Evolutionary conservation across 148 eudicot genomes (phyloP).

Genomic region (Chenopodium formosanum): DNA sequence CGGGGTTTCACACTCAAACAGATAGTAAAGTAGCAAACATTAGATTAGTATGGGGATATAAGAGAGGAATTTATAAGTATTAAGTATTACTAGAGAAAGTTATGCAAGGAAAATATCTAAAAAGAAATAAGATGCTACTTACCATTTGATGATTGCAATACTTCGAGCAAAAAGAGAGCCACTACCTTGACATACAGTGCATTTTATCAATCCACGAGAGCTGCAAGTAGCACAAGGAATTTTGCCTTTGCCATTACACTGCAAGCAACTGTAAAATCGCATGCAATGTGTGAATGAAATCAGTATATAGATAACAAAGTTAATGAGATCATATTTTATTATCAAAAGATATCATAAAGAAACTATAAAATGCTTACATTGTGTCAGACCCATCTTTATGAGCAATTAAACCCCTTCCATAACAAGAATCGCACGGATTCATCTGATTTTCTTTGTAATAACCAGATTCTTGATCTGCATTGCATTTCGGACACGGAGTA

Average conservation of each 20-base stretch:
- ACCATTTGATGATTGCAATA: conserved; percentile 82
- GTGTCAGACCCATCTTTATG: conserved; percentile 96
- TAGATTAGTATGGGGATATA: background rate
- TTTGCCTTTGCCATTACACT: conserved; percentile 82
- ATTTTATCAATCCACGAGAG: conserved; percentile 82
- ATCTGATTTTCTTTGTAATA: conserved; percentile 76
- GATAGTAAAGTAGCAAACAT: background rate
- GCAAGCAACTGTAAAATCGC: conserved; percentile 57
- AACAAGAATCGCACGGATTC: conserved; percentile 65
- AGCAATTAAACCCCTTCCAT: conserved; percentile 93
- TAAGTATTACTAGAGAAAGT: background rate
- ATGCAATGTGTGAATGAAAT: background rate
- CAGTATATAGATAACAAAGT: background rate
- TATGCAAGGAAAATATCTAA: background rate
- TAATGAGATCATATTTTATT: background rate
- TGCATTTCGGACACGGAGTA: conserved; percentile 73
- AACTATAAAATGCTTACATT: conserved; percentile 45
- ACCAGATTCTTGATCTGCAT: conserved; percentile 79
- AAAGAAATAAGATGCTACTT: conserved; percentile 22
- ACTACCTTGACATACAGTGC: conserved; percentile 65
- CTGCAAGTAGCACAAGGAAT: conserved; percentile 83
- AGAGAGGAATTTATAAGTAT: background rate
- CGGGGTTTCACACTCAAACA: background rate
- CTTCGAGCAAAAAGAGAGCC: conserved; percentile 73
- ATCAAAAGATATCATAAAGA: background rate